Percentiles rank a stretch among this genome's conserved stretches.
These are phyloP conservation scores for Vaccinium corymbosum DNA, from an alignment of 148 eudicot species.

Conservation along the genomic window DNA sequence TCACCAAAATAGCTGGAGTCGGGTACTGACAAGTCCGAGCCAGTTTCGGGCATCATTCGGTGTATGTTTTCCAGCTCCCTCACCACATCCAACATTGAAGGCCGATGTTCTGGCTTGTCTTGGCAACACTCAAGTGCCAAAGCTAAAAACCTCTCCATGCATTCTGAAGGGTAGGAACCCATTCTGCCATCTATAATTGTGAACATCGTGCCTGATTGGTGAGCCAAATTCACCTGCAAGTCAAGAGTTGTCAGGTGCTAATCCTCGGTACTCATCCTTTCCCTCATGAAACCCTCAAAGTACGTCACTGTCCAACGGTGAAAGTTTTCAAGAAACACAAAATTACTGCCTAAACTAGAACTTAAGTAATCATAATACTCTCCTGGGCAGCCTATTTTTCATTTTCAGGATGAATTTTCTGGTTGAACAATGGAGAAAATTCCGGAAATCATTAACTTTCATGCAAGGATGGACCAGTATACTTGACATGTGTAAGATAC, in stretches of 20 bases:
- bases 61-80: slow-evolving; percentile 65
- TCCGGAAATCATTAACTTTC: neutral
- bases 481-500: neutral
- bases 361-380: neutral
- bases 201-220: slow-evolving; percentile 46
- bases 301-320: no score
- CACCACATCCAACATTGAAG: slow-evolving; percentile 73
- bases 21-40: slow-evolving; percentile 29
- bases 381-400: neutral
- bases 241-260: neutral
- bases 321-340: neutral
- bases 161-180: slow-evolving; percentile 60
- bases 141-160: slow-evolving; percentile 52
- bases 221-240: slow-evolving; percentile 52
- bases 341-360: neutral
- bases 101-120: slow-evolving; percentile 57
- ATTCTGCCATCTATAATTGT: slow-evolving; percentile 57
- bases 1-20: slow-evolving; percentile 25
- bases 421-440: neutral
- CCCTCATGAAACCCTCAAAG: neutral
- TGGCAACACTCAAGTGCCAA: slow-evolving; percentile 62
- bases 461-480: neutral
- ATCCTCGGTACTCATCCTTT: neutral
- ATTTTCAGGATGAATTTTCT: neutral
- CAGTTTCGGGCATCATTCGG: slow-evolving; percentile 42